Base-by-base conservation (phyloP, 257 asterid genomes). In the Lycium ferocissimum region DNA sequence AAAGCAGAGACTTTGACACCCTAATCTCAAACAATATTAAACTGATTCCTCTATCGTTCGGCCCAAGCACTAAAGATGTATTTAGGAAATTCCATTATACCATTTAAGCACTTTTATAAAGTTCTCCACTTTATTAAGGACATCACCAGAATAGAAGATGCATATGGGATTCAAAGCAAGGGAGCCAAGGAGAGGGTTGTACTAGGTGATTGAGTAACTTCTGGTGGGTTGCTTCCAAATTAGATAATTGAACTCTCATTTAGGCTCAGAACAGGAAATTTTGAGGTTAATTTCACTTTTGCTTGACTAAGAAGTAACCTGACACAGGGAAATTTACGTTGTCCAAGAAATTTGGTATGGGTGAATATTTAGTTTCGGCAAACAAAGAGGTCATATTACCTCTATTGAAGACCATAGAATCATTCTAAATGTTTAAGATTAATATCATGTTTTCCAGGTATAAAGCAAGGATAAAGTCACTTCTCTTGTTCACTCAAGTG, bases 391-490 rank as follows among this genome's bases (percentile, higher is more conserved):
- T 45, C 9, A 45, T n/a, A 20, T 11, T 71, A 73, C 59, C 80
- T 73, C 59, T 73, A 45, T 73, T 73, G 59, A 57, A 73, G 59
- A 73, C 80, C 59, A 47, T 12, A 47, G 62, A 40, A 6, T 75
- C 81, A 22, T 51, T 49, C 62, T 20, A 75, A 75, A 75, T 75
- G 22, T 22, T 75, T 51, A 51, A 6, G 43, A 75, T 22, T 75
- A 47, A 13, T 75, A 7, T 75, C 62, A 75, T 53, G 9, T 75
- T 49, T 49, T 22, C 54, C 37, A 75, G 20, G 43, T 8, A 11
- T 11, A 49, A 61, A 22, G 61, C 81, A 75, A 75, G 61, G 61
- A 75, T 4, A 14, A 22, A 49, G 2, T 49, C 45, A 49, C 40
- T 75, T 22, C 7, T 75, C 61, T 73, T 9, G 57, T 18, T 43